Conservation (phyloP, 371 early-diverging fungal species). For the Vairimorpha necatrix region DNA sequence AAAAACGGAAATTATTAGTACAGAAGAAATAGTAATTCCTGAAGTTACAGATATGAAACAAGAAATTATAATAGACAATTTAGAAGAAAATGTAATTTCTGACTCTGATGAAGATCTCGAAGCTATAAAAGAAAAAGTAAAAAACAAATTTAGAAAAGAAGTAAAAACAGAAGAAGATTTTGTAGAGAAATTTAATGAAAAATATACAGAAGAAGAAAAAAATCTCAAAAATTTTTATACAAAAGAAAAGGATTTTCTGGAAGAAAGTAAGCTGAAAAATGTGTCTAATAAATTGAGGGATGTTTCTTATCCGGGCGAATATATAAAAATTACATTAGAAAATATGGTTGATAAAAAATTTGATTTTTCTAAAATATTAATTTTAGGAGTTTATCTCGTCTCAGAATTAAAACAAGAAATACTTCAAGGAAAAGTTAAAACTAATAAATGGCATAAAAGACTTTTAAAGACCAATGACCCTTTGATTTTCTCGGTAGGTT, state of each 20-base stretch:
- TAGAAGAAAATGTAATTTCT: background rate
- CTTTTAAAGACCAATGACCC: slow-evolving; percentile 93
- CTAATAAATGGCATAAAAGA: slow-evolving; percentile 89
- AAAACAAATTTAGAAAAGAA: slow-evolving; percentile 43
- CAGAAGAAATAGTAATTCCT: background rate
- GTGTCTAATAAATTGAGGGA: slow-evolving; percentile 33
- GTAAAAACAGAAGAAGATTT: slow-evolving; percentile 51
- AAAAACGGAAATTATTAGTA: background rate
- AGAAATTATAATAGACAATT: background rate
- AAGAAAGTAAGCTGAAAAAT: slow-evolving; percentile 33
- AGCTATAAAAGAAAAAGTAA: slow-evolving; percentile 23
- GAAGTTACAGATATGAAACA: background rate
- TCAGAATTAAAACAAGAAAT: slow-evolving; percentile 47
- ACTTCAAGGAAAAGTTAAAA: slow-evolving; percentile 69
- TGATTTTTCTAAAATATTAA: slow-evolving; percentile 42
- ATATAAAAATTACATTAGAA: slow-evolving; percentile 49
- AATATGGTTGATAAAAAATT: slow-evolving; percentile 13
- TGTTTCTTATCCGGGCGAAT: slow-evolving; percentile 54
- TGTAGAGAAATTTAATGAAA: slow-evolving; percentile 55
- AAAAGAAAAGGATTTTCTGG: slow-evolving; percentile 22
- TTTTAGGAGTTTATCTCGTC: slow-evolving; percentile 30
- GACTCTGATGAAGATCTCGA: slow-evolving; percentile 13
- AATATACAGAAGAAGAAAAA: slow-evolving; percentile 52
- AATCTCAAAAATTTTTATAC: slow-evolving; percentile 24
- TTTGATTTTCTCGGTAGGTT: slow-evolving; percentile 87